A percentile compares a stretch with the other conserved stretches of the same genome.
Conservation (phyloP, 2,329 filamentous ascomycete species). For the Fusarium subtropicale region DNA sequence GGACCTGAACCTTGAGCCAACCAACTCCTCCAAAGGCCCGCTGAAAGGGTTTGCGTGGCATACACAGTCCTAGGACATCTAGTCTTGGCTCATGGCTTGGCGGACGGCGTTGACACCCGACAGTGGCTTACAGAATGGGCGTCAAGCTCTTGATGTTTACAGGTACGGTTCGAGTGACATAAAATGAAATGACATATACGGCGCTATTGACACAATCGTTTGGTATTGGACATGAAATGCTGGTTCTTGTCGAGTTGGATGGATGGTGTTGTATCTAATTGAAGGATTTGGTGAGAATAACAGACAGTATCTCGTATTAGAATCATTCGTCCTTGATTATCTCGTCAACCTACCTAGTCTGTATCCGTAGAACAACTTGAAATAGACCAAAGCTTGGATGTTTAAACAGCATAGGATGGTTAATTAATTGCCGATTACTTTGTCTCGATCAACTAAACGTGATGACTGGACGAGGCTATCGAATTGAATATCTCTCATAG, state of each 20-base stretch:
- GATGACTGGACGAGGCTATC: neutral
- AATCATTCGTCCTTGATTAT: slow-evolving; percentile 5
- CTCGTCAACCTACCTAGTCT: neutral
- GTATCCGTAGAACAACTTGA: neutral
- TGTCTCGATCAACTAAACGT: neutral
- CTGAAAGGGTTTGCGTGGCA: slow-evolving; percentile 36
- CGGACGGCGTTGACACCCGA: slow-evolving; percentile 34
- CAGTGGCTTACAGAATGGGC: slow-evolving; percentile 26
- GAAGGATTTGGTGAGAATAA: slow-evolving; percentile 3
- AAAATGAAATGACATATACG: neutral
- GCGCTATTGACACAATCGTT: slow-evolving; percentile 11
- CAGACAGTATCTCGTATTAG: neutral
- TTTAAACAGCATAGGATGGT: neutral
- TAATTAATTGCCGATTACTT: neutral
- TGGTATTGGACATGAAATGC: slow-evolving; percentile 1
- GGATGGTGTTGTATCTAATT: neutral
- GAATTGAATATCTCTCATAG: neutral
- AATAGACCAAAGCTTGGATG: neutral
- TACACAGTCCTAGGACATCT: slow-evolving; percentile 11
- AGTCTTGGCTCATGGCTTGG: slow-evolving; percentile 35
- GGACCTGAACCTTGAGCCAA: slow-evolving; percentile 10
- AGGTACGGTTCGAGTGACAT: slow-evolving; percentile 4
- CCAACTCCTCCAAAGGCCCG: neutral
- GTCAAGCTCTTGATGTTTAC: slow-evolving; percentile 8
- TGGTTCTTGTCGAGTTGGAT: neutral